phyloP scores from a whole-genome alignment of 2,329 filamentous ascomycete species.

The Tolypocladium endophyticum region DNA sequence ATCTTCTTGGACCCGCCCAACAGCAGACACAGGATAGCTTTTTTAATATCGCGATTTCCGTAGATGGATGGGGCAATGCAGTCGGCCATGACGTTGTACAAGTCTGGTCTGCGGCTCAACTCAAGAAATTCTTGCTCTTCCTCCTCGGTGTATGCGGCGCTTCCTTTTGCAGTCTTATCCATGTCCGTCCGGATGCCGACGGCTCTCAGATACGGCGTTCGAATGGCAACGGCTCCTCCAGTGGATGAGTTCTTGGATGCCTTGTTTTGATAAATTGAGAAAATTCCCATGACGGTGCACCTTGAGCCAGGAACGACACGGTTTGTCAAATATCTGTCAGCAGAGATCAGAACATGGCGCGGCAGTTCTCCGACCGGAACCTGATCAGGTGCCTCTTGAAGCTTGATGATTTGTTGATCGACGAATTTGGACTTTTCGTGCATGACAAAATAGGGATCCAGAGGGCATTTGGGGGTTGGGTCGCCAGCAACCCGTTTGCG shows the following conservation, averaged over 20 bases:
- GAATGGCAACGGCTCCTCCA: slow-evolving; percentile 80
- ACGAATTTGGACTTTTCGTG: slow-evolving; percentile 93
- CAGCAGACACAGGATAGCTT: slow-evolving; percentile 86
- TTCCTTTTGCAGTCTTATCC: slow-evolving; percentile 80
- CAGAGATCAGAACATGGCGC: slow-evolving; percentile 87
- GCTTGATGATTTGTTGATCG: slow-evolving; percentile 95
- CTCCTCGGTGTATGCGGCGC: slow-evolving; percentile 77
- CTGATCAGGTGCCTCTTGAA: slow-evolving; percentile 95
- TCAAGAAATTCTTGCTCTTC: slow-evolving; percentile 95
- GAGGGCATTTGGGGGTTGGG: slow-evolving; percentile 62
- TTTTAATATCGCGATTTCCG: slow-evolving; percentile 93
- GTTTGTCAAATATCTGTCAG: slow-evolving; percentile 93
- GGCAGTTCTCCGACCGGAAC: slow-evolving; percentile 95
- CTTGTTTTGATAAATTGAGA: slow-evolving; percentile 95
- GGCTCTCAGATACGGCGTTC: slow-evolving; percentile 87
- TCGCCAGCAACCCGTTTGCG: slow-evolving; percentile 56
- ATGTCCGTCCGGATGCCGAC: slow-evolving; percentile 87
- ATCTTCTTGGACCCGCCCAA: slow-evolving; percentile 97
- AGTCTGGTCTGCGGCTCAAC: slow-evolving; percentile 77
- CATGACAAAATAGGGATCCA: slow-evolving; percentile 92
- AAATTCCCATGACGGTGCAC: slow-evolving; percentile 93
- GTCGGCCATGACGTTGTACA: slow-evolving; percentile 83
- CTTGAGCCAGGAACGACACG: slow-evolving; percentile 89
- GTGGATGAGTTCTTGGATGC: slow-evolving; percentile 64
- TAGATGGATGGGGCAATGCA: slow-evolving; percentile 98